phyloP scores from a whole-genome alignment of 1,284 basidiomycete genomes.

The Papiliotrema fonsecae region DNA sequence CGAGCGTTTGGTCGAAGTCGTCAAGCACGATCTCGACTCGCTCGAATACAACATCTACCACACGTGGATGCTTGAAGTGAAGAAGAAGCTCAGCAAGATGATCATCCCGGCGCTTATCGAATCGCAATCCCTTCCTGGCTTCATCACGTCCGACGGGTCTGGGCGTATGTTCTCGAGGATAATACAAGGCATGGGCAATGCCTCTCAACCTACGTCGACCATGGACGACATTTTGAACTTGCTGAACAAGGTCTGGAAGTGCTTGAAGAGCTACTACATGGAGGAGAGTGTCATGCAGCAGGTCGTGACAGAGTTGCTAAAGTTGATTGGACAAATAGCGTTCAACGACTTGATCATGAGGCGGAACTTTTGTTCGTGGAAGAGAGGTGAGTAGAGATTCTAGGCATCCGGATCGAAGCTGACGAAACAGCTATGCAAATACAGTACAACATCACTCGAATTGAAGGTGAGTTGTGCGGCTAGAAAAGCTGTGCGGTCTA shows the following conservation, averaged over 20 bases:
- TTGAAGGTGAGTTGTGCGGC: conserved; percentile 57
- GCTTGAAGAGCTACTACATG: conserved; percentile 97
- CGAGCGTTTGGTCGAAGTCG: conserved; percentile 90
- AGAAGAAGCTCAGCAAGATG: conserved; percentile 96
- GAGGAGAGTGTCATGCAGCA: conserved; percentile 97
- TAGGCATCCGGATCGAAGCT: background rate
- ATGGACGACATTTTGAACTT: conserved; percentile 99
- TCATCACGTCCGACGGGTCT: conserved; percentile 86
- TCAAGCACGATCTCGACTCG: conserved; percentile 97
- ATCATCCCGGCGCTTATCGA: conserved; percentile 97
- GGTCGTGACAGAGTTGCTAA: conserved; percentile 91
- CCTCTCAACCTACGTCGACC: conserved; percentile 80
- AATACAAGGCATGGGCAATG: conserved; percentile 61
- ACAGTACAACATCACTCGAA: conserved; percentile 96
- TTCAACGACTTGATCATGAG: conserved; percentile 99
- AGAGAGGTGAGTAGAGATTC: conserved; percentile 65
- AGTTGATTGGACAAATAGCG: conserved; percentile 92
- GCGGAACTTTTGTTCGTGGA: conserved; percentile 99
- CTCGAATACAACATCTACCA: conserved; percentile 99
- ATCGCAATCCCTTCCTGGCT: conserved; percentile 94
- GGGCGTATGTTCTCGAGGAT: conserved; percentile 91
- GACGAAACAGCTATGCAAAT: conserved; percentile 86
- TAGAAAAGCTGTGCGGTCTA: background rate
- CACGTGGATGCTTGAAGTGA: conserved; percentile 98
- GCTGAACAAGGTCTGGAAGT: conserved; percentile 97